Base-by-base conservation (phyloP, 108 stramenopile species). In the Pseudonitzschia multiseries region DNA sequence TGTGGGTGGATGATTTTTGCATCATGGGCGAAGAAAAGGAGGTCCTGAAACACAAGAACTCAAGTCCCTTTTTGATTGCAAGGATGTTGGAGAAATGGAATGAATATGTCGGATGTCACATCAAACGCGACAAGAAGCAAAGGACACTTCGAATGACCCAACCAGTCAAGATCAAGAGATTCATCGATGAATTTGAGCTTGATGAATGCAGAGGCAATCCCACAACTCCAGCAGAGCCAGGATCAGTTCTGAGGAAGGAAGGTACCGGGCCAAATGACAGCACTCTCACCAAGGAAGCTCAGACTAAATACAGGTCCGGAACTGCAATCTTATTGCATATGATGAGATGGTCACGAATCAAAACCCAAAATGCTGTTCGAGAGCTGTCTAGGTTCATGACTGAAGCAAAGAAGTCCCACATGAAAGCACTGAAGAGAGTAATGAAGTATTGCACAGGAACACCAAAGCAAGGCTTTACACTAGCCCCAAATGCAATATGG, bases 1-100 rank as follows among this genome's bases (percentile, higher is more conserved):
- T 69, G 2, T 85, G 76, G 72, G 69, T 83, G 6, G 84, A 85
- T 71, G 84, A 85, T 62, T 77, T 59, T 40, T 14, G 76, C 4
- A 46, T 41, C 12, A 9, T 69, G 17, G 84, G 75, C 40, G 27
- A 17, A 4, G 28, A 75, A 17, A 50, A 65, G 8, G 29, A 50
- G 14, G 76, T 80, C 0, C 24, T n/a, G 20, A 26, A 65, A 52
- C 26, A 51, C 1, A 73, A 56, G 41, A 51, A 54, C 14, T 24
- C 8, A 54, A n/a, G 8, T 13, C 13, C 14, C 22, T 54, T 6
- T 54, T 54, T 54, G 24, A 24, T 54, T 24, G 24, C 8, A n/a
- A 54, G 24, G 53, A 24, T 24, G n/a, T n/a, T 14, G 24, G 53
- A 6, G n/a, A 24, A 54, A 54, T 24, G n/a, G 48, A 54, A 54